A percentile compares a stretch with the other conserved stretches of the same genome.
Evolutionary conservation across 2,329 filamentous ascomycete species (phyloP).

Genomic region (Penicillium sp.): DNA sequence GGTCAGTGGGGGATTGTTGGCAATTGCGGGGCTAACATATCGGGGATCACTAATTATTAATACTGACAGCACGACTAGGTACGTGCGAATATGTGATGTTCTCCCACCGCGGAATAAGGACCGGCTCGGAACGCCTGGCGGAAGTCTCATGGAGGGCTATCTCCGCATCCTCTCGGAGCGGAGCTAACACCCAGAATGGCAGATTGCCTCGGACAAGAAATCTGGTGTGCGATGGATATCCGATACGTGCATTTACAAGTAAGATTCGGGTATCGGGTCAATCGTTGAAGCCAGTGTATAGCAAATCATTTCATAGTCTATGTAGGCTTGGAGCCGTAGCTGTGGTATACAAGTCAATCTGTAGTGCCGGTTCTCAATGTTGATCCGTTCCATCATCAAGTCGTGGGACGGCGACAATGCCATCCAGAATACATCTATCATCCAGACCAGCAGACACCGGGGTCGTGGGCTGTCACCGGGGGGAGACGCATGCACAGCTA

Average conservation of each 20-base stretch:
- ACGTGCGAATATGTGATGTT: too few relatives aligned
- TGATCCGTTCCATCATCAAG: conserved; percentile 20
- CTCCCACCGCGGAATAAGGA: too few relatives aligned
- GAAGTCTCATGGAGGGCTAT: neutral
- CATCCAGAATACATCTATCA: neutral
- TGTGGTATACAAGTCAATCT: conserved; percentile 10
- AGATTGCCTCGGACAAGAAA: neutral
- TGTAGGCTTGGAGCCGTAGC: neutral
- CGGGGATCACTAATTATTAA: too few relatives aligned
- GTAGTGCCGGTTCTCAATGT: neutral
- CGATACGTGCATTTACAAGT: too few relatives aligned
- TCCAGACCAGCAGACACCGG: neutral
- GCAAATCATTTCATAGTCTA: neutral
- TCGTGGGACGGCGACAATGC: conserved; percentile 10
- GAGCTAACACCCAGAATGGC: neutral
- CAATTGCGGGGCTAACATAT: too few relatives aligned
- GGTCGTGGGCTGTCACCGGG: neutral
- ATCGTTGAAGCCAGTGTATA: neutral
- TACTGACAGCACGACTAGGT: too few relatives aligned
- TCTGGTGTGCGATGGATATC: too few relatives aligned
- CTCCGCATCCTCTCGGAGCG: neutral
- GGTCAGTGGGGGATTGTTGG: too few relatives aligned
- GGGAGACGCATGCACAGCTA: neutral
- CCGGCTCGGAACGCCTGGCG: neutral
- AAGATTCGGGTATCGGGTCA: too few relatives aligned